These are phyloP conservation scores for Eustoma russellianum DNA, from an alignment of 257 asterid genomes.

Conservation along the genomic window DNA sequence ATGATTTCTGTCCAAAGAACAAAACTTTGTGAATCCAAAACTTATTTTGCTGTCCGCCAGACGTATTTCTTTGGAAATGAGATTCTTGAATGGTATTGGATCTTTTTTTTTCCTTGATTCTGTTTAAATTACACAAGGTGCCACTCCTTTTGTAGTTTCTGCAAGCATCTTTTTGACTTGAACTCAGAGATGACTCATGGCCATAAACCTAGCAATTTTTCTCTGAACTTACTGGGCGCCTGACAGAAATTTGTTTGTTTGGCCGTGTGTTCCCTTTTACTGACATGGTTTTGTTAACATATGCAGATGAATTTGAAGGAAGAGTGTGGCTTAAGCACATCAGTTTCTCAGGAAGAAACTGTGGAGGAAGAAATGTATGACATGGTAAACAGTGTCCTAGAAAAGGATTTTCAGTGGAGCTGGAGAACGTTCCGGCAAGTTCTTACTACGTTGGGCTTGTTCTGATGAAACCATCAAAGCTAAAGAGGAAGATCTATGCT, in stretches of 20 bases:
- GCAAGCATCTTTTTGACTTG: too few relatives aligned
- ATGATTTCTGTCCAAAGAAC: too few relatives aligned
- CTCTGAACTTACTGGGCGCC: neutral
- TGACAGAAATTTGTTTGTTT: neutral
- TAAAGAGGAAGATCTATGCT: neutral
- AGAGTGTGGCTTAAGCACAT: slow-evolving; percentile 10
- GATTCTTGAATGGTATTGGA: too few relatives aligned
- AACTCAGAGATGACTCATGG: neutral
- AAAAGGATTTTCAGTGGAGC: slow-evolving; percentile 47
- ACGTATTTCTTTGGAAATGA: neutral
- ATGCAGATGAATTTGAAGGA: slow-evolving; percentile 25
- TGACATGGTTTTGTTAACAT: slow-evolving; percentile 2
- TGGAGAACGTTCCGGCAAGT: slow-evolving; percentile 43
- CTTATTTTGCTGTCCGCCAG: neutral
- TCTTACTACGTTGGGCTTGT: slow-evolving; percentile 43
- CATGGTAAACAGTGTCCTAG: slow-evolving; percentile 12
- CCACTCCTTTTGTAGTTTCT: too few relatives aligned
- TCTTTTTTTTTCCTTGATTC: too few relatives aligned
- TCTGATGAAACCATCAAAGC: neutral
- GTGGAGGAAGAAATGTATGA: slow-evolving; percentile 15
- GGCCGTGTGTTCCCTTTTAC: neutral
- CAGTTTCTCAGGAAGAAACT: slow-evolving; percentile 14
- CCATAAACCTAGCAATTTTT: neutral
- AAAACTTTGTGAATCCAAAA: too few relatives aligned
- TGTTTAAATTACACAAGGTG: too few relatives aligned